Evolutionary conservation across 208 protist genomes (phyloP).

Genomic region (Endotrypanum monterogeii): DNA sequence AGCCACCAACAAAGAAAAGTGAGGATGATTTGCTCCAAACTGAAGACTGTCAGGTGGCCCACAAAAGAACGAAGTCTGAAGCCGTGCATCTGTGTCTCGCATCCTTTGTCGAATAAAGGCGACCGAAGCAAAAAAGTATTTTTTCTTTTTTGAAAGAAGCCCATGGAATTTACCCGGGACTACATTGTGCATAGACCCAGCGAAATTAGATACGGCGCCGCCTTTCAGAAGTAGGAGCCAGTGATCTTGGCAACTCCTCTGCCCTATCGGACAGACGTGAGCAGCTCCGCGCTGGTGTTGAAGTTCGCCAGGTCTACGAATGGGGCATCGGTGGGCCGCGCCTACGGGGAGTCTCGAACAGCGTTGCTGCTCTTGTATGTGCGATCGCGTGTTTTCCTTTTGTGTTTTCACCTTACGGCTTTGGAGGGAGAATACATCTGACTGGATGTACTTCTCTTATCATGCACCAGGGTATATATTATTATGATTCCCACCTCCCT

Average conservation of each 20-base stretch:
- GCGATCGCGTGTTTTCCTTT: neutral
- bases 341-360: neutral
- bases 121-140: neutral
- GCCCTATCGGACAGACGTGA: neutral
- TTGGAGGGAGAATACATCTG: neutral
- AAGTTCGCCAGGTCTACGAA: neutral
- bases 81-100: neutral
- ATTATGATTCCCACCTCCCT: too few relatives aligned
- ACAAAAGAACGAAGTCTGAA: neutral
- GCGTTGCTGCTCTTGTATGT: neutral
- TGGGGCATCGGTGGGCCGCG: neutral
- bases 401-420: neutral
- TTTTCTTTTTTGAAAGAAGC: neutral
- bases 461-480: neutral
- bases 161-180: neutral
- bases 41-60: neutral
- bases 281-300: neutral
- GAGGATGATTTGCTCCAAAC: neutral
- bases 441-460: neutral
- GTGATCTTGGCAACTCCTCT: neutral
- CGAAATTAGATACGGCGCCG: neutral
- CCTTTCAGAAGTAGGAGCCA: neutral
- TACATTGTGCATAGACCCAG: neutral
- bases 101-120: neutral
- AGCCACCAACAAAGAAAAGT: neutral